phyloP scores from a whole-genome alignment of 1,284 basidiomycete genomes.

The Athelia psychrophila region DNA sequence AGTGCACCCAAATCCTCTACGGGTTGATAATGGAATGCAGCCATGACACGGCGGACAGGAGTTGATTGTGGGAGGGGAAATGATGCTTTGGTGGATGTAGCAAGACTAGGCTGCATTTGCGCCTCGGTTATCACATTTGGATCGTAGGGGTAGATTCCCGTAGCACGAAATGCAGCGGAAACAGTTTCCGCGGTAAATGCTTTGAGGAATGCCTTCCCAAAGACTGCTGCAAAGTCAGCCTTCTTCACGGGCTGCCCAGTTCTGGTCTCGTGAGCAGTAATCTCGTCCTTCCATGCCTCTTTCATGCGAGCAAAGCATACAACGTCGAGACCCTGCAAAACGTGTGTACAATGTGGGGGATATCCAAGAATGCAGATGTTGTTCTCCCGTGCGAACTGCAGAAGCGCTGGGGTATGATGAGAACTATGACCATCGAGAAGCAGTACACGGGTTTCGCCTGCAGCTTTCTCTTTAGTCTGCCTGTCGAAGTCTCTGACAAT shows the following conservation, averaged over 20 bases:
- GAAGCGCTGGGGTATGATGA: neutral
- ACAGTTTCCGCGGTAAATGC: neutral
- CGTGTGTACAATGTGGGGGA: neutral
- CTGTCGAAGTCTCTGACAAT: neutral
- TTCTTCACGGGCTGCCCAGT: slow-evolving; percentile 1
- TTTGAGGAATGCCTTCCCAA: neutral
- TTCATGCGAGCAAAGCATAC: slow-evolving; percentile 1
- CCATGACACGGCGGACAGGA: slow-evolving; percentile 17
- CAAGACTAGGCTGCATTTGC: slow-evolving; percentile 1
- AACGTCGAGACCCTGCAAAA: neutral
- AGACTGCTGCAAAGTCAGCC: neutral
- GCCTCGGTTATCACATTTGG: neutral
- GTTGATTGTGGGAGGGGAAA: neutral
- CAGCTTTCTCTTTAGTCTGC: neutral
- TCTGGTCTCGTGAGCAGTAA: slow-evolving; percentile 14
- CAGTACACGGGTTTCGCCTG: neutral
- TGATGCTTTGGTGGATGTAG: neutral
- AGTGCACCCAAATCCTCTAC: neutral
- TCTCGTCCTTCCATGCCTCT: neutral
- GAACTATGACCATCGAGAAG: neutral
- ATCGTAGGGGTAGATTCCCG: neutral
- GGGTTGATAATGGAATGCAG: slow-evolving; percentile 11
- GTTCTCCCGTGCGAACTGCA: neutral
- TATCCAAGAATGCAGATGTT: neutral
- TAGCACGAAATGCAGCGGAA: neutral